Percentiles rank a stretch among this genome's conserved stretches.
phyloP scores from a whole-genome alignment of 768 basidiomycete genomes.

The Pleurotus tuber-regium region DNA sequence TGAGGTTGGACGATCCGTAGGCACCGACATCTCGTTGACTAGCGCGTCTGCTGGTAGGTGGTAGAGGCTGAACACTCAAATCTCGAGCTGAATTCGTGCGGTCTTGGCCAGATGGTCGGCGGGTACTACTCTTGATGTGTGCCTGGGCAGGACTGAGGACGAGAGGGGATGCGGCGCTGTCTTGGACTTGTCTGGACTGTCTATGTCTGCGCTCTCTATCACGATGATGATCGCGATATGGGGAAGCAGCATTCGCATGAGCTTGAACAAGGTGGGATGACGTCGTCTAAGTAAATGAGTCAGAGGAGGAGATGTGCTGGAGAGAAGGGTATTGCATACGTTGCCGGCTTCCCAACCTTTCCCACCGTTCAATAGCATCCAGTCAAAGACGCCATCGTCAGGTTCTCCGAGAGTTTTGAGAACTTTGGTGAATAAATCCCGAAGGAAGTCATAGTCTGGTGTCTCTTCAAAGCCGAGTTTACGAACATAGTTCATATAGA shows the following conservation, averaged over 20 bases:
- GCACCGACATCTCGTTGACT: slow-evolving; percentile 55
- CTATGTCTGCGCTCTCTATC: slow-evolving; percentile 53
- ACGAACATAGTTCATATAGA: slow-evolving; percentile 99
- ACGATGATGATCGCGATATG: slow-evolving; percentile 47
- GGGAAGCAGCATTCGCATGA: slow-evolving; percentile 53
- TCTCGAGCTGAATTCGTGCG: slow-evolving; percentile 48
- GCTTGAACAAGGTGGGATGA: slow-evolving; percentile 45
- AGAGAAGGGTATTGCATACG: slow-evolving; percentile 49
- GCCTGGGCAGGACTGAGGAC: slow-evolving; percentile 66
- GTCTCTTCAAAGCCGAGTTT: slow-evolving; percentile 97
- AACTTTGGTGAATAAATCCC: slow-evolving; percentile 91
- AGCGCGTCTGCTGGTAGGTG: slow-evolving; percentile 61
- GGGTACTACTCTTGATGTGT: slow-evolving; percentile 57
- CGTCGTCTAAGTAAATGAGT: slow-evolving; percentile 31
- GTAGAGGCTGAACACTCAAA: slow-evolving; percentile 65
- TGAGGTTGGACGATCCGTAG: slow-evolving; percentile 37
- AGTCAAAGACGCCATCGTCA: slow-evolving; percentile 93
- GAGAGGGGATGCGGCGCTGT: slow-evolving; percentile 54
- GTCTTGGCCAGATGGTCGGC: slow-evolving; percentile 45
- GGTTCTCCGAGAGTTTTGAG: slow-evolving; percentile 83
- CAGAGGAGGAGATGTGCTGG: slow-evolving; percentile 7
- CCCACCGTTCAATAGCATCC: slow-evolving; percentile 93
- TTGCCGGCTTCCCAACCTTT: slow-evolving; percentile 94
- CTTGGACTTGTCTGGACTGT: slow-evolving; percentile 57
- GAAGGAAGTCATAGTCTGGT: slow-evolving; percentile 97